Evolutionary conservation across 768 basidiomycete genomes (phyloP).

Genomic region (Agaricus blazei): DNA sequence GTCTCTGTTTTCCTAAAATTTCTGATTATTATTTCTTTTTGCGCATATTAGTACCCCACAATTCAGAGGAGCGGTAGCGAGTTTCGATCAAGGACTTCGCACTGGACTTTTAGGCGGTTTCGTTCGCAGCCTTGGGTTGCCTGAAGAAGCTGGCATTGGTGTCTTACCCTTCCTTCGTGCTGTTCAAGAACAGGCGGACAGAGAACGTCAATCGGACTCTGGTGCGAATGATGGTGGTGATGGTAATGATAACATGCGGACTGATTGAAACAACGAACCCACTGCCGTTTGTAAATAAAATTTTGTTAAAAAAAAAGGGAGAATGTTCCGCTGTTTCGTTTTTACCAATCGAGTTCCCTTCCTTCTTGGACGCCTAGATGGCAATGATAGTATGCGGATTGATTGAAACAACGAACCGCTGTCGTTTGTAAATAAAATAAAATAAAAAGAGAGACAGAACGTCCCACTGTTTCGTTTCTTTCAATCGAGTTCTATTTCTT

Average conservation of each 20-base stretch:
- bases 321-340: no score
- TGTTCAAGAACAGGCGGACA: conserved; percentile 68
- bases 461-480: no score
- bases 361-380: no score
- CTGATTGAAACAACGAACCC: conserved; percentile 40
- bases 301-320: no score
- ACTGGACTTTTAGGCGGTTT: conserved; percentile 75
- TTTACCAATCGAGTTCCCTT: no score
- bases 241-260: conserved; percentile 66
- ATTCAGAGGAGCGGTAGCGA: conserved; percentile 74
- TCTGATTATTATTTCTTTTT: neutral
- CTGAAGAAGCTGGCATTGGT: conserved; percentile 78
- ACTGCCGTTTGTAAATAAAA: no score
- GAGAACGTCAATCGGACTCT: conserved; percentile 24
- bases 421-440: no score
- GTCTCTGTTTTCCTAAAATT: no score
- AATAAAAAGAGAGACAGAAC: no score
- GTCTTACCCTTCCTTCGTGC: conserved; percentile 78
- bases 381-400: conserved; percentile 66
- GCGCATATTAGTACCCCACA: conserved; percentile 54
- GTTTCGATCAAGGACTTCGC: conserved; percentile 78
- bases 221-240: conserved; percentile 20
- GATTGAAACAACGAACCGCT: conserved; percentile 33
- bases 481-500: no score
- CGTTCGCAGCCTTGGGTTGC: conserved; percentile 74